Evolutionary conservation across 2,329 filamentous ascomycete genomes (phyloP), one percentile per base, ranked within the genome.

Genomic region (Colletotrichum brevisporum): DNA sequence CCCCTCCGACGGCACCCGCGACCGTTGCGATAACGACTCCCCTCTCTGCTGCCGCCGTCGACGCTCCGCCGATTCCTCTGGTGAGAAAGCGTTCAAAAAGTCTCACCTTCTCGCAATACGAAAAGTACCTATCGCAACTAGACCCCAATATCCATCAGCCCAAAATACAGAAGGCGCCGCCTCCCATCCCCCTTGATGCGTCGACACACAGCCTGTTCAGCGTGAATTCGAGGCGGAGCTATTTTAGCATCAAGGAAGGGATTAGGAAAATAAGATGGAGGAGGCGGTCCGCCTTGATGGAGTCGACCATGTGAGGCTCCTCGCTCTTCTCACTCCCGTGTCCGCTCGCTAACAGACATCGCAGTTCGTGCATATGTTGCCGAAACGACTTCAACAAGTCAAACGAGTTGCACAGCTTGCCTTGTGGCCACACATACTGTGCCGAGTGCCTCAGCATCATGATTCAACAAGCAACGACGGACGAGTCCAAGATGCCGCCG

Each of bases 401-500:
- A 41, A 77, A 78, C 39, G 73, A 78, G 5, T 75, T 89, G 31
- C 83, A 86, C 68, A 85, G 80, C 55, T 79, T 90, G 5, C 83
- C 85, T 3, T 91, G 89, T 71, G 84, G 85, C 18, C 89, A 91
- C 74, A 85, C 81, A 26, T 89, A 89, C 73, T 91, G 89, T 78
- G 76, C 82, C 45, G 77, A 79, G 56, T 91, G 89, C 72, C 76
- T 91, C 13, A 80, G 80, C 59, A 80, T 85, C 43, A 81, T 91
- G 75, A 82, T 90, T 67, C 82, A 82, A 21, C 85, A 89, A 75
- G 85, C 88, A 24, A 83, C 82, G 47, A 80, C 79, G 15, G 84
- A 90, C 72, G 89, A 91, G 77, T 82, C 85, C 61, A 88, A 85
- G 71, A 90, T 91, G 87, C 89, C 89, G 8, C 89, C 89, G 0